These are phyloP conservation scores for Wickerhamiella bombiphila DNA, from an alignment of 805 yeast species.

Conservation along the genomic window DNA sequence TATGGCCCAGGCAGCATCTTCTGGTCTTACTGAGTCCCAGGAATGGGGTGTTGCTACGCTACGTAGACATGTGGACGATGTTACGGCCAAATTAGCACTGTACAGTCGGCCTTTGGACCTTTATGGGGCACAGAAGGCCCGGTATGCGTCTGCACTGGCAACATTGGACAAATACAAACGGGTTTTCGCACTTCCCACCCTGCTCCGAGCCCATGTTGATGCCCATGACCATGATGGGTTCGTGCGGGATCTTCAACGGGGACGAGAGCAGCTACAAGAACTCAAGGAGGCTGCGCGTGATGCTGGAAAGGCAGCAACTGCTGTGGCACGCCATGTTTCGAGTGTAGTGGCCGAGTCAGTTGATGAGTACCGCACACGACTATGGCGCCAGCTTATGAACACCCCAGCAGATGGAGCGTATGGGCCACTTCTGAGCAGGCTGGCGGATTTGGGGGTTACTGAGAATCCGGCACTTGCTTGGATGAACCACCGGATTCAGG, in stretches of 20 bases:
- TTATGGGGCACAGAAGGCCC: conserved; percentile 33
- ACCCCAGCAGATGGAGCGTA: conserved; percentile 24
- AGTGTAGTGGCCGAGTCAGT: conserved; percentile 34
- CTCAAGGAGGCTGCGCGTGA: conserved; percentile 12
- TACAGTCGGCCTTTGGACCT: conserved; percentile 46
- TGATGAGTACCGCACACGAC: conserved; percentile 36
- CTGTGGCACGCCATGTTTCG: conserved; percentile 33
- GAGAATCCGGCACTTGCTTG: conserved; percentile 54
- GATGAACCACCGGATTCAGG: conserved; percentile 36
- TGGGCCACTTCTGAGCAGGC: conserved; percentile 31
- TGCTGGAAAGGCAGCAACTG: conserved; percentile 10
- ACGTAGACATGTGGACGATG: conserved; percentile 28
- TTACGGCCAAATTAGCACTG: conserved; percentile 38
- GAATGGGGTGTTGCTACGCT: conserved; percentile 26
- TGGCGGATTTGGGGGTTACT: conserved; percentile 46
- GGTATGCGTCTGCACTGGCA: conserved; percentile 34
- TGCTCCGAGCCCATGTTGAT: conserved; percentile 29
- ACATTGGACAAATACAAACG: conserved; percentile 38
- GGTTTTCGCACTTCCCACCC: conserved; percentile 44
- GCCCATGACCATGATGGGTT: conserved; percentile 44
- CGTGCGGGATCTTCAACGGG: conserved; percentile 41
- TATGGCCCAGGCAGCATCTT: conserved; percentile 30
- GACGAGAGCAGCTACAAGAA: conserved; percentile 25
- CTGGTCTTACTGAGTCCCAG: conserved; percentile 22
- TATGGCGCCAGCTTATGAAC: conserved; percentile 35